phyloP scores from a whole-genome alignment of 495 filamentous ascomycete genomes.

The Neurospora tetraspora region DNA sequence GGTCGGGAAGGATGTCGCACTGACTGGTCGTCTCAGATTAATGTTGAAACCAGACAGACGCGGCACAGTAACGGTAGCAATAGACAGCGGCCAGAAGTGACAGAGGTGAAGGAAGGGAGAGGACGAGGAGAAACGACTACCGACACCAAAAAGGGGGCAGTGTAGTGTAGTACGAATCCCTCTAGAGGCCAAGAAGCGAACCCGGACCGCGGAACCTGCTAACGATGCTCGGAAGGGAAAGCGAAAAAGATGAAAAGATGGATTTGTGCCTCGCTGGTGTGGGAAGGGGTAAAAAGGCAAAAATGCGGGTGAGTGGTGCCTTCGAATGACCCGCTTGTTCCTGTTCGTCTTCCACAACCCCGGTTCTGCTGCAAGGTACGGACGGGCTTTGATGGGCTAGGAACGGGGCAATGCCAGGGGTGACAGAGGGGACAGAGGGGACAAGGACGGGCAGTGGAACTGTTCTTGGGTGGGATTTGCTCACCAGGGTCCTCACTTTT shows the following conservation, averaged over 20 bases:
- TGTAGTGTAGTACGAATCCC: background rate
- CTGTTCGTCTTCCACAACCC: background rate
- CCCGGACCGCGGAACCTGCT: background rate
- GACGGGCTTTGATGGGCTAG: background rate
- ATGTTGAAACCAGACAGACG: background rate
- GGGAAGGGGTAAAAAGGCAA: background rate
- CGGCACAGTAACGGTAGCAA: background rate
- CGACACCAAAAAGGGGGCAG: background rate
- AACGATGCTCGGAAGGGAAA: background rate
- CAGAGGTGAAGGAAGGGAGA: background rate
- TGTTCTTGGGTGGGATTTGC: background rate
- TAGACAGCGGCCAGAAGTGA: background rate
- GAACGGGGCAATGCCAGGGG: background rate
- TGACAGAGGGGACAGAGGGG: background rate
- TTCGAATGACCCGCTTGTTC: background rate
- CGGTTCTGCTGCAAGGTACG: background rate
- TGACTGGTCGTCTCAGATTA: background rate
- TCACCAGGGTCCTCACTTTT: background rate
- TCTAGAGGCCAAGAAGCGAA: background rate
- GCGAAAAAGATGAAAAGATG: background rate
- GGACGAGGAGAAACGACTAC: background rate
- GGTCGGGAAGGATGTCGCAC: background rate
- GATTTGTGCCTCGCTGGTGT: background rate
- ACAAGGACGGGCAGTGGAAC: background rate
- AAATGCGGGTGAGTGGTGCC: background rate